These are phyloP conservation scores for Mrakia frigida DNA, from an alignment of 768 basidiomycete genomes.

Conservation along the genomic window DNA sequence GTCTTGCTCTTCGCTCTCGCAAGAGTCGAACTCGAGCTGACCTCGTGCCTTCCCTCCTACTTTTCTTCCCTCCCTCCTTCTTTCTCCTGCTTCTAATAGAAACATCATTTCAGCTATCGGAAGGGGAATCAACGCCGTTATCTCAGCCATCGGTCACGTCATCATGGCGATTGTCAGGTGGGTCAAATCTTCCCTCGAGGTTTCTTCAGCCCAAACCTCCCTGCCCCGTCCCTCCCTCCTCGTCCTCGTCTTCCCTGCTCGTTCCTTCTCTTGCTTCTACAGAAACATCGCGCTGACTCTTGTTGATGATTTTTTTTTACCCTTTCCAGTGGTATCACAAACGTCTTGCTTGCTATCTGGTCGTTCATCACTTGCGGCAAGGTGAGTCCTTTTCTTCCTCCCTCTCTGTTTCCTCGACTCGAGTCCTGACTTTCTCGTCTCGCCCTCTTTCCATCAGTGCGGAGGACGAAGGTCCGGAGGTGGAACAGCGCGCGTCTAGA, in stretches of 20 bases:
- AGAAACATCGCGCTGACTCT: background rate
- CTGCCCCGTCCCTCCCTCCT: background rate
- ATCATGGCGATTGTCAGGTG: conserved; percentile 19
- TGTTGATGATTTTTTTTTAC: too few species aligned
- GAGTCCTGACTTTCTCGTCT: too few species aligned
- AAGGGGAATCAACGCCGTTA: background rate
- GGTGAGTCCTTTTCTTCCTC: too few species aligned
- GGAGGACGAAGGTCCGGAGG: background rate
- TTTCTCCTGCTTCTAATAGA: too few species aligned
- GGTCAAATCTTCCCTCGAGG: background rate
- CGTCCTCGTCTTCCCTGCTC: background rate
- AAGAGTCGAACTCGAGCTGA: too few species aligned
- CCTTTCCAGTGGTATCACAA: conserved; percentile 5
- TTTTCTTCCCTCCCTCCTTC: too few species aligned
- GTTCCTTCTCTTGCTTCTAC: background rate
- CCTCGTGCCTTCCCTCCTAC: too few species aligned
- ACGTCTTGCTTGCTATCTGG: conserved; percentile 24
- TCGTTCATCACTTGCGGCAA: background rate
- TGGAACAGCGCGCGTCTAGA: too few species aligned
- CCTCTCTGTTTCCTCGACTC: too few species aligned
- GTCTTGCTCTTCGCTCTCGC: too few species aligned
- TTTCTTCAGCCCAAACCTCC: too few species aligned
- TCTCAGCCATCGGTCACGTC: conserved; percentile 20
- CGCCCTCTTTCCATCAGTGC: too few species aligned
- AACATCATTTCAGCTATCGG: background rate